phyloP scores from a whole-genome alignment of 441 rosid genomes.

The Capsella rubella region DNA sequence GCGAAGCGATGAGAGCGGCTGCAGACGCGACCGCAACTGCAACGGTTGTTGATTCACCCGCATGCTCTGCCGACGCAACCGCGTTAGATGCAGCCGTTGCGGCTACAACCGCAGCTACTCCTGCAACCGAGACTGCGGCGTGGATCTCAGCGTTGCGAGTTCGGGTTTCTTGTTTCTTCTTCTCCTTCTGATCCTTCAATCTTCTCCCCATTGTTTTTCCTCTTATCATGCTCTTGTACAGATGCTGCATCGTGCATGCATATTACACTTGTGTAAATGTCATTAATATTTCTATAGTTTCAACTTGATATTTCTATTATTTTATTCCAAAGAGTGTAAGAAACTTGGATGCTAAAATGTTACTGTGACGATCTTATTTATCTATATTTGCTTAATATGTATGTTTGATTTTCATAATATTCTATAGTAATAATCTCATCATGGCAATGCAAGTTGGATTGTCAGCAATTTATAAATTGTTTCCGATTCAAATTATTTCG shows the following conservation, averaged over 20 bases:
- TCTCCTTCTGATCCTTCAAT: constrained; percentile 90
- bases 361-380: neutral
- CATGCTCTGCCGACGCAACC: constrained; percentile 49
- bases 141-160: constrained; percentile 86
- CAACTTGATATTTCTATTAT: neutral
- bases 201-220: constrained; percentile 88
- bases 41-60: constrained; percentile 49
- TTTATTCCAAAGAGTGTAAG: neutral
- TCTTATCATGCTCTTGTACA: constrained; percentile 71
- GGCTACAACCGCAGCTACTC: constrained; percentile 92
- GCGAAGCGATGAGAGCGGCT: constrained; percentile 86
- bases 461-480: too few species aligned
- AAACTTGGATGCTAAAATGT: neutral
- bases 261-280: neutral
- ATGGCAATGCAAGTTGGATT: too few species aligned
- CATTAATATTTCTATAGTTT: neutral
- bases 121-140: constrained; percentile 93
- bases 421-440: neutral
- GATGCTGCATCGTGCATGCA: constrained; percentile 51
- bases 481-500: neutral
- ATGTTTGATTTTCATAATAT: neutral
- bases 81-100: constrained; percentile 72
- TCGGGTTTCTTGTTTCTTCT: constrained; percentile 87
- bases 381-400: neutral
- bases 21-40: constrained; percentile 83